phyloP scores from a whole-genome alignment of 2,329 filamentous ascomycete genomes.

The Diaporthe citri region DNA sequence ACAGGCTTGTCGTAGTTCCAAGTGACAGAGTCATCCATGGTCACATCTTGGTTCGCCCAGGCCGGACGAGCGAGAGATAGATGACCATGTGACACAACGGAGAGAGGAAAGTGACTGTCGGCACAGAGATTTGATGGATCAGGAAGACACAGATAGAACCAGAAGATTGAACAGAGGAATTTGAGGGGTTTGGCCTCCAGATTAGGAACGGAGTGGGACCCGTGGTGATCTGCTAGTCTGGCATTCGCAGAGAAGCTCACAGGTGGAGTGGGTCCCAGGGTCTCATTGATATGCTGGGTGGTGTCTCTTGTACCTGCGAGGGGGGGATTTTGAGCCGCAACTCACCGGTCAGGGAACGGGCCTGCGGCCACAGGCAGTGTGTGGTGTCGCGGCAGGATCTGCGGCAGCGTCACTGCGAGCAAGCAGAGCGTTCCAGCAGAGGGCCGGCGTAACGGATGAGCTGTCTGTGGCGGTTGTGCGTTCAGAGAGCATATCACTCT shows the following conservation, averaged over 20 bases:
- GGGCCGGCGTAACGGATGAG: conserved; percentile 22
- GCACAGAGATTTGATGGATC: not conserved
- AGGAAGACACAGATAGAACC: not conserved
- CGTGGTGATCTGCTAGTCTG: conserved; percentile 14
- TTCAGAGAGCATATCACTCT: not conserved
- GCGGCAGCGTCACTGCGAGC: conserved; percentile 10
- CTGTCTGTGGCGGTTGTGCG: conserved; percentile 17
- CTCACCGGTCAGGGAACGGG: conserved; percentile 16
- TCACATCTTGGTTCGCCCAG: conserved; percentile 26
- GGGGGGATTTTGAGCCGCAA: conserved; percentile 36
- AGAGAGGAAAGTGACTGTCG: not conserved
- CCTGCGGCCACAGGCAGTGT: conserved; percentile 1
- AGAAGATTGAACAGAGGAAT: not conserved
- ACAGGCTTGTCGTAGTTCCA: conserved; percentile 24
- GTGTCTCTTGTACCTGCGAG: conserved; percentile 15
- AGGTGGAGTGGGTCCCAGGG: conserved; percentile 17
- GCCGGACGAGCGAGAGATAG: not conserved
- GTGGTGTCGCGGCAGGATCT: conserved; percentile 28
- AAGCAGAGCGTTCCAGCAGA: conserved; percentile 1
- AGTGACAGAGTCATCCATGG: conserved; percentile 18
- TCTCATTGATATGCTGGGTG: conserved; percentile 25
- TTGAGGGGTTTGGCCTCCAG: conserved; percentile 9
- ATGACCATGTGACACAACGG: conserved; percentile 3
- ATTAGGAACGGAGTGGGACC: conserved; percentile 16
- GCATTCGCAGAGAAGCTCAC: conserved; percentile 9